These are phyloP conservation scores for Hypoxylon subgilvum DNA, from an alignment of 495 filamentous ascomycete genomes.

Conservation along the genomic window DNA sequence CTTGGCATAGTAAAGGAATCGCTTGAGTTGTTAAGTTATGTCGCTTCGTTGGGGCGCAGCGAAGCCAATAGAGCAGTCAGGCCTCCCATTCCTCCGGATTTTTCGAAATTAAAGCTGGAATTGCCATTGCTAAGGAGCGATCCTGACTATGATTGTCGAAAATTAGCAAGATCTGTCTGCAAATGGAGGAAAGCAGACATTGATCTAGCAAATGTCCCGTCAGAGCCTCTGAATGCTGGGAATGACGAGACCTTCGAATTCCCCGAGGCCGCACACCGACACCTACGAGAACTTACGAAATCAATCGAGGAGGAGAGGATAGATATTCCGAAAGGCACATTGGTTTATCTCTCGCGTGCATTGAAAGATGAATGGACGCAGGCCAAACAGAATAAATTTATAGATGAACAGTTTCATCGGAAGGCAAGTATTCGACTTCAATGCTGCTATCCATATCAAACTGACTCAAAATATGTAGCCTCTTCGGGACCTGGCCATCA, in stretches of 20 bases:
- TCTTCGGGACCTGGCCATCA: conserved; percentile 43
- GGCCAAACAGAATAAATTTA: conserved; percentile 42
- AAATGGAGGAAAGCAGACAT: conserved; percentile 42
- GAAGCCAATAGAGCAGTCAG: conserved; percentile 18
- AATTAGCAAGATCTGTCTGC: conserved; percentile 43
- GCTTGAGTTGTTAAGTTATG: conserved; percentile 33
- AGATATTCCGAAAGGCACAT: conserved; percentile 46
- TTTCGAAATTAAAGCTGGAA: conserved; percentile 55
- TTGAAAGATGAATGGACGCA: conserved; percentile 50
- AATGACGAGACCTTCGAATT: conserved; percentile 59
- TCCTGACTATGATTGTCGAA: conserved; percentile 52
- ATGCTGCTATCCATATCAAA: not conserved
- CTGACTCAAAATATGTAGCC: not conserved
- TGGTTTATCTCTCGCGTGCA: conserved; percentile 47
- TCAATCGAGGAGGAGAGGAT: conserved; percentile 52
- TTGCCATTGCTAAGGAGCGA: conserved; percentile 57
- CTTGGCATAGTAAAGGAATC: conserved; percentile 34
- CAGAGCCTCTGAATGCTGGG: conserved; percentile 52
- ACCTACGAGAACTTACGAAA: conserved; percentile 34
- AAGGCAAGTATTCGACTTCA: conserved; percentile 42
- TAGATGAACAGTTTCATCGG: conserved; percentile 39
- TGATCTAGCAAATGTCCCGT: conserved; percentile 50
- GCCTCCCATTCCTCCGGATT: not conserved
- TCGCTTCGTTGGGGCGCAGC: conserved; percentile 19
- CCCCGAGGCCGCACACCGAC: conserved; percentile 42